Conservation (phyloP, 768 basidiomycete species). For the Lactarius vividus region DNA sequence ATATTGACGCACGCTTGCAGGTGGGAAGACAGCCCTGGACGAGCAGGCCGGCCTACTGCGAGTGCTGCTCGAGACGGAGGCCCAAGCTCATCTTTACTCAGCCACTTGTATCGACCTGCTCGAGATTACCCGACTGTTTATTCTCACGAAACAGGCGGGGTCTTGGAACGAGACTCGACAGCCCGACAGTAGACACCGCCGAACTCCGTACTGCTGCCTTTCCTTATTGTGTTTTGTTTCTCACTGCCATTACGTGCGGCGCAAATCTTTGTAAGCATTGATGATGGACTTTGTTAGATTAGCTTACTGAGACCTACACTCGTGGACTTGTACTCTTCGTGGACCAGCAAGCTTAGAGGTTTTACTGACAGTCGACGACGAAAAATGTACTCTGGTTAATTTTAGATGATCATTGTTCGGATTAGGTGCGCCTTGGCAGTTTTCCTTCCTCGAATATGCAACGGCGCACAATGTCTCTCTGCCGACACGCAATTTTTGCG, state of each 20-base stretch:
- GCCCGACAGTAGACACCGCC: background rate
- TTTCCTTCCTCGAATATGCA: background rate
- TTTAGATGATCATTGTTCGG: background rate
- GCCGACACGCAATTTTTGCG: background rate
- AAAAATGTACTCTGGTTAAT: background rate
- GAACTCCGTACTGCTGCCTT: too few relatives aligned
- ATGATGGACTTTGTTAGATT: background rate
- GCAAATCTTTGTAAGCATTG: background rate
- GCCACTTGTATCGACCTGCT: conserved; percentile 6
- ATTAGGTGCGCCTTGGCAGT: background rate
- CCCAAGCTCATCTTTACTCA: conserved; percentile 9
- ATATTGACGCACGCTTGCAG: background rate
- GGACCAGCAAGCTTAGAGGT: background rate
- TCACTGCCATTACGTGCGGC: background rate
- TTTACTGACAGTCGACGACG: background rate
- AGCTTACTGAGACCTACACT: background rate
- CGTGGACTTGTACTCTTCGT: background rate
- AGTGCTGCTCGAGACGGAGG: background rate
- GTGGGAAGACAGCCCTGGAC: conserved; percentile 3
- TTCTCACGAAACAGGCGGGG: background rate
- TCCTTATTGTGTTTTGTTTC: background rate
- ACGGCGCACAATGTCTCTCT: background rate
- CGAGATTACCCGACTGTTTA: background rate
- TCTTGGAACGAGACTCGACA: background rate
- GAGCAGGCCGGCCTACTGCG: background rate